A percentile compares a stretch with the other conserved stretches of the same genome.
Conservation (phyloP, 2,329 filamentous ascomycete genomes). For the Pseudocercospora fijiensis region DNA sequence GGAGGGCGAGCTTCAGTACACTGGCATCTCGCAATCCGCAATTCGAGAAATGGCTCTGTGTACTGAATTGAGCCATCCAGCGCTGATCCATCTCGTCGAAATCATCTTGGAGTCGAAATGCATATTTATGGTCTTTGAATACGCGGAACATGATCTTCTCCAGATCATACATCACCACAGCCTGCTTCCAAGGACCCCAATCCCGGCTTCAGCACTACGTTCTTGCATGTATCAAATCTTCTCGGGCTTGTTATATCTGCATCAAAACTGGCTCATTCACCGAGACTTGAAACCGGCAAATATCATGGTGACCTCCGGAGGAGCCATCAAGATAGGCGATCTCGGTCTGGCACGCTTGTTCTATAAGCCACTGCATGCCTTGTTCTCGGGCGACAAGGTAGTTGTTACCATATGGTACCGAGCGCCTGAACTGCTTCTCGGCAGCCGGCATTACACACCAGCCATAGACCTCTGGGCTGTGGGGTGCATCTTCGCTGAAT, state of each 20-base stretch:
- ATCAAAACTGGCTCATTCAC: conserved; percentile 95
- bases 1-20: conserved; percentile 95
- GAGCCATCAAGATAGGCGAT: conserved; percentile 93
- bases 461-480: conserved; percentile 98
- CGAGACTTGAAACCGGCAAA: conserved; percentile 97
- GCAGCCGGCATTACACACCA: conserved; percentile 92
- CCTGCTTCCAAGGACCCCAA: conserved; percentile 80
- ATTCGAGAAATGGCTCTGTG: conserved; percentile 97
- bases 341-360: conserved; percentile 88
- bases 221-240: conserved; percentile 95
- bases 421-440: conserved; percentile 87
- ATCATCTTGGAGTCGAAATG: conserved; percentile 98
- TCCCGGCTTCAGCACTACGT: conserved; percentile 83
- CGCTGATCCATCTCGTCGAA: conserved; percentile 87
- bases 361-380: conserved; percentile 85
- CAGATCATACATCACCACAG: conserved; percentile 99
- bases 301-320: conserved; percentile 92
- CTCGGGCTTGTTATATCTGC: conserved; percentile 90
- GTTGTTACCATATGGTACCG: conserved; percentile 99
- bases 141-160: conserved; percentile 92
- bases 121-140: conserved; percentile 99
- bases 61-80: conserved; percentile 82
- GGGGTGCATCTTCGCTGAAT: conserved; percentile 94
- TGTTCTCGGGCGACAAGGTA: conserved; percentile 94
- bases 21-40: conserved; percentile 94